Evolutionary conservation across 2,329 filamentous ascomycete species (phyloP), one percentile per base, ranked within the genome.

Genomic region (Venturia pyrina): DNA sequence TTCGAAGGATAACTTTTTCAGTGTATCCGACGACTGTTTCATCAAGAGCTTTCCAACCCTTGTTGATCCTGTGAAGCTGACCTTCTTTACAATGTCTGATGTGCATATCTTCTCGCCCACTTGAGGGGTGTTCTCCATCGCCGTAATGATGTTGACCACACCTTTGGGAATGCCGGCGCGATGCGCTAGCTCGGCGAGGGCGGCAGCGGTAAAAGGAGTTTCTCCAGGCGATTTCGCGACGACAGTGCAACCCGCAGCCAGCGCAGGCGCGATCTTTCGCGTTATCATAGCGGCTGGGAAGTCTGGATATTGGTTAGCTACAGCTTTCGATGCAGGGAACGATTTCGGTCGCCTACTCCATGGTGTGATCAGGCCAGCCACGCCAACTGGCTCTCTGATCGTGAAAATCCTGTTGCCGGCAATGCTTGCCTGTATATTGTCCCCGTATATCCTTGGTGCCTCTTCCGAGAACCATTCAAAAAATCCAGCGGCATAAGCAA

Each of bases 221-320:
- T 98, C 93, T 62, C 88, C 88, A 1, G 93, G 93, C 19, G 92
- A 89, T 77, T 99, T 99, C 72, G 87, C 88, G 1, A 98, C 93
- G 1, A 96, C 90, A 0, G 93, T 96, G 79, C 93, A 98, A 67
- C 95, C 95, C n/a, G 92, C 93, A 21, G 95, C 95, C 66, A 98
- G 82, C 10, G 89, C 90, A 1, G 90, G 79, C 3, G 79, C 80
- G 63, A 82, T 80, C 70, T 82, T 82, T 63, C 80, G 75, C 32
- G 80, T 81, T 5, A 80, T 78, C 79, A 81, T 81, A 19, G 79
- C 79, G 3, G 78, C 78, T 5, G 79, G 79, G 72, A 96, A 96
- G 78, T 96, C 96, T 91, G 91, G 95, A 66, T 82, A 83, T 66
- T 60, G 44, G 63, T 48, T 66, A 17, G 57, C 37, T 11, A 34